Evolutionary conservation across 2,329 filamentous ascomycete genomes (phyloP).

Genomic region (Alternaria novae-zelandiae): DNA sequence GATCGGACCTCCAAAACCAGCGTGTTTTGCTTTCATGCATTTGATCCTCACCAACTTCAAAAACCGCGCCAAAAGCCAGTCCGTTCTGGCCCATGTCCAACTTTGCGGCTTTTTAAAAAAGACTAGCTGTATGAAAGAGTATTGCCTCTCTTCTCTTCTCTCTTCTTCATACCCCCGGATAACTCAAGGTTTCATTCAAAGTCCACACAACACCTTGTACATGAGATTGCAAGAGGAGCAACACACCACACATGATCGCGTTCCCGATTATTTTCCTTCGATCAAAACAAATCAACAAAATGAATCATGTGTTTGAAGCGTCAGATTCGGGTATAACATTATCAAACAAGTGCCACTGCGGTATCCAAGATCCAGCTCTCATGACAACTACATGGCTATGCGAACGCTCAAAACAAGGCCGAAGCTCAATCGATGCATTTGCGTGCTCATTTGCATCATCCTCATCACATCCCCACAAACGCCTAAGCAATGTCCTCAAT

Average conservation of each 20-base stretch:
- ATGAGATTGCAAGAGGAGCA: neutral
- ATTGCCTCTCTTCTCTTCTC: neutral
- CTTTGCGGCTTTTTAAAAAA: neutral
- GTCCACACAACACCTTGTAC: fast-evolving
- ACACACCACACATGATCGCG: neutral
- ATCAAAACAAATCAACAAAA: neutral
- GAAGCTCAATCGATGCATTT: neutral
- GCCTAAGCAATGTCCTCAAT: slow-evolving; percentile 64
- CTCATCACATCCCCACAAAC: neutral
- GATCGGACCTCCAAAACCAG: no score
- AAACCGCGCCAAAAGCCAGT: neutral
- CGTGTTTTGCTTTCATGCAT: neutral
- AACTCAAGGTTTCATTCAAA: neutral
- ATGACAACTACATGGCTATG: neutral
- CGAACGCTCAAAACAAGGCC: neutral
- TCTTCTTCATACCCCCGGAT: neutral
- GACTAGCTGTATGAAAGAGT: neutral
- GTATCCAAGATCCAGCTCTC: neutral
- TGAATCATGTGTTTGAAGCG: neutral
- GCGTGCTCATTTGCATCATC: neutral
- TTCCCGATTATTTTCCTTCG: no score
- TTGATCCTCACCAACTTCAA: neutral
- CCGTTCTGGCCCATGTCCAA: neutral
- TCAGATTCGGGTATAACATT: neutral
- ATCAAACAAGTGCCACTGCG: neutral